phyloP scores from a whole-genome alignment of 169 alveolate species.

The Babesia bigemina region DNA sequence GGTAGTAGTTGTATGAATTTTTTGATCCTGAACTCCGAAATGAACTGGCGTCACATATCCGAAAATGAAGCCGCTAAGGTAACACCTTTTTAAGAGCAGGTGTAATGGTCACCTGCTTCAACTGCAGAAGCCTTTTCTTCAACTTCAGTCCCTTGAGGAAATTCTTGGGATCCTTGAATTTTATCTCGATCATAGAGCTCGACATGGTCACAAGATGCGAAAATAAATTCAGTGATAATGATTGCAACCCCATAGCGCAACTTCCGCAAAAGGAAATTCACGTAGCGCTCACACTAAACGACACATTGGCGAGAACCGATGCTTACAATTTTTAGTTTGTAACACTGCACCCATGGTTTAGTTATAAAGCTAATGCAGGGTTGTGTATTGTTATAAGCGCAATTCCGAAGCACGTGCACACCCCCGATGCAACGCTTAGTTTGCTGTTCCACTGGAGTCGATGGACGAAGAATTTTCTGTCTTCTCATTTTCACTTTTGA shows the following conservation, averaged over 20 bases:
- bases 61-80: not conserved
- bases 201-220: not conserved
- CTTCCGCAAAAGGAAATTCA: too few species aligned
- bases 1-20: too few species aligned
- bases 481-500: conserved; percentile 10
- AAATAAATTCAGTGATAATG: not conserved
- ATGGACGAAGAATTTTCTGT: not conserved
- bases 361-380: too few species aligned
- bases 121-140: not conserved
- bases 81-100: not conserved
- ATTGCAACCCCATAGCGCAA: not conserved
- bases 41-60: too few species aligned
- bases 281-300: too few species aligned
- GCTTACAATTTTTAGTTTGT: not conserved
- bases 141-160: not conserved
- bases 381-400: not conserved
- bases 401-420: not conserved
- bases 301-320: not conserved
- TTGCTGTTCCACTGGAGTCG: not conserved
- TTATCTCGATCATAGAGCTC: conserved; percentile 11
- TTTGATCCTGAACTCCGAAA: too few species aligned
- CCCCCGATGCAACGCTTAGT: not conserved
- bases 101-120: conserved; percentile 1
- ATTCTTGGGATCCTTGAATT: conserved; percentile 4
- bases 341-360: not conserved